These are phyloP conservation scores for Chalciporus chontae DNA, from an alignment of 768 basidiomycete species.

Conservation along the genomic window DNA sequence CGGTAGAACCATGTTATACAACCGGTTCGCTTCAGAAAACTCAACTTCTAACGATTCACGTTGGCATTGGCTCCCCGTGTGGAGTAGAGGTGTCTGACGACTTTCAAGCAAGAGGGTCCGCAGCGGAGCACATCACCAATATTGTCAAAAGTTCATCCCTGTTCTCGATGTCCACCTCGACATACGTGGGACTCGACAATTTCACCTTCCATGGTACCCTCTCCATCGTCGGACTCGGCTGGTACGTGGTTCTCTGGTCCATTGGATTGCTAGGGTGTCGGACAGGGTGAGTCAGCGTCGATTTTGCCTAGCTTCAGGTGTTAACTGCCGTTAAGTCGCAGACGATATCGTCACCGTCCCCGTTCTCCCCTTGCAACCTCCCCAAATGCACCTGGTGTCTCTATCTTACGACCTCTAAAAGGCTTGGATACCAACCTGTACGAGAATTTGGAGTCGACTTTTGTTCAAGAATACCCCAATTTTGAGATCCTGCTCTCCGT, in stretches of 20 bases:
- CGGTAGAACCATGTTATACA: too few relatives aligned
- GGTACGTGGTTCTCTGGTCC: constrained; percentile 63
- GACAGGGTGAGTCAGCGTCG: constrained; percentile 55
- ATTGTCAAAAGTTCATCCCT: not conserved
- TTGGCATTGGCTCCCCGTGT: too few relatives aligned
- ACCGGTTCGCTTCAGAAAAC: too few relatives aligned
- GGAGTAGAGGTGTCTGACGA: too few relatives aligned
- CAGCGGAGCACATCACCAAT: too few relatives aligned
- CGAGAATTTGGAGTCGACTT: constrained; percentile 93
- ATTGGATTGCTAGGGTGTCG: constrained; percentile 65
- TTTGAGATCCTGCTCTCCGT: constrained; percentile 91
- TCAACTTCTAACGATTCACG: too few relatives aligned
- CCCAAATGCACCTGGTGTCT: constrained; percentile 74
- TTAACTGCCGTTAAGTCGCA: constrained; percentile 49
- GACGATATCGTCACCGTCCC: constrained; percentile 67
- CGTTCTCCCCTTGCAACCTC: constrained; percentile 57
- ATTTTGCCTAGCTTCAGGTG: not conserved
- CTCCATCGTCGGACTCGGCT: constrained; percentile 47
- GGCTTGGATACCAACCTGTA: constrained; percentile 94
- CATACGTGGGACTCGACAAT: not conserved
- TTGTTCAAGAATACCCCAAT: constrained; percentile 86
- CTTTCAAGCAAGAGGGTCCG: too few relatives aligned
- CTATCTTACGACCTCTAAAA: constrained; percentile 90
- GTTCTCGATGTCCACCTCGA: constrained; percentile 13
- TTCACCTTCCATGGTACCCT: constrained; percentile 11